A percentile compares a stretch with the other conserved stretches of the same genome.
phyloP scores from a whole-genome alignment of 2,329 filamentous ascomycete genomes.

The Aotearoamyces nothofagi region DNA sequence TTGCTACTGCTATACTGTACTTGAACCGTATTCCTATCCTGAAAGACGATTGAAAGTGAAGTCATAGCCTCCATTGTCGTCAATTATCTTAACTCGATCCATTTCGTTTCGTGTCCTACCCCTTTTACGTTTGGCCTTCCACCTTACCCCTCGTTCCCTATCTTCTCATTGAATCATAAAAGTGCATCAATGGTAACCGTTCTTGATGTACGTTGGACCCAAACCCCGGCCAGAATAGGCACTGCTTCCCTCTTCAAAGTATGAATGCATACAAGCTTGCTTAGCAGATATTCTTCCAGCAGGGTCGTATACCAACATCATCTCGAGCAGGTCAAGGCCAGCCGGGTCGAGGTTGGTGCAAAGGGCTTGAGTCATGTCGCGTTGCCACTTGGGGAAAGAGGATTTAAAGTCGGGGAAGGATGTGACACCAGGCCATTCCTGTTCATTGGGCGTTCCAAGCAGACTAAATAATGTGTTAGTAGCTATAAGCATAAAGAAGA shows the following conservation, averaged over 20 bases:
- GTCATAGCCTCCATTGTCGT: too few relatives aligned
- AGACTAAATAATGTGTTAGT: conserved; percentile 32
- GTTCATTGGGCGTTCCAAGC: conserved; percentile 71
- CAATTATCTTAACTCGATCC: too few relatives aligned
- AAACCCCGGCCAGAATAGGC: conserved; percentile 19
- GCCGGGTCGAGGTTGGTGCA: conserved; percentile 59
- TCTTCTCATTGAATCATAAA: too few relatives aligned
- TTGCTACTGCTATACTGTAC: too few relatives aligned
- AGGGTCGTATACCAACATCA: conserved; percentile 75
- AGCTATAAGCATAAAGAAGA: conserved; percentile 2
- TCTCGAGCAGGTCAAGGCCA: conserved; percentile 51
- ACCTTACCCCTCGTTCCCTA: too few relatives aligned
- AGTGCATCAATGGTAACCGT: conserved; percentile 18
- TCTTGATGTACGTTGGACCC: conserved; percentile 17
- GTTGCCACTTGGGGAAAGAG: conserved; percentile 82
- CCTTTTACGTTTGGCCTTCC: too few relatives aligned
- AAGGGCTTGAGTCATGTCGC: conserved; percentile 48
- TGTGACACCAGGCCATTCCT: conserved; percentile 80
- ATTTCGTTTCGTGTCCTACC: too few relatives aligned
- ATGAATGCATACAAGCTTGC: conserved; percentile 70
- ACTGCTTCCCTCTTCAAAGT: conserved; percentile 40
- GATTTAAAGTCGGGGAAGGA: conserved; percentile 88
- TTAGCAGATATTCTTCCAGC: conserved; percentile 80
- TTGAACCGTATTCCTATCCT: too few relatives aligned
- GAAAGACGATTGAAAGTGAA: too few relatives aligned